Base-by-base conservation (phyloP, 2,329 filamentous ascomycete genomes). In the Sporothrix humicola region DNA sequence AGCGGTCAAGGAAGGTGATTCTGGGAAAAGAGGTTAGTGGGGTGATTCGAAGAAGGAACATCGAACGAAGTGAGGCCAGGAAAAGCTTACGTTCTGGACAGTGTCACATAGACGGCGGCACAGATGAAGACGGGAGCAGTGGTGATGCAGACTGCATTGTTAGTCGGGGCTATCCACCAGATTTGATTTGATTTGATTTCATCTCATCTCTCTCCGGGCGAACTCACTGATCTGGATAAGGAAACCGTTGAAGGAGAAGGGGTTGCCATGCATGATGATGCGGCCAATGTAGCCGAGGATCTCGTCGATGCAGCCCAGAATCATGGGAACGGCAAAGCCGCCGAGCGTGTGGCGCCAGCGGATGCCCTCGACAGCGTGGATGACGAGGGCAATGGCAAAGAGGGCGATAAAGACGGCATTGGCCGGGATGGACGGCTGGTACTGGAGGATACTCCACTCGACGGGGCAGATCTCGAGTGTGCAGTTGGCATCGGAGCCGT, bases 41-140 rank as follows among this genome's bases (percentile, higher is more conserved):
- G 23, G 1, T 26, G 23, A 26, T 26, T 26, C 23, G 23, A 26
- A 26, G 23, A 26, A 46, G 37, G 37, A 15, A 37, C 8, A n/a
- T 12, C 59, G 59, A 46, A 65, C 69, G 26, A 37, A 26, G 15
- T 15, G 54, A 23, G 31, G 8, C 59, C 23, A 10, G 42, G 3
- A 37, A 20, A 20, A 5, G 23, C 76, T 56, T 26, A 77, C 76
- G 74, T 75, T n/a, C 74, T 63, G 1, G 76, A 68, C 4, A 91
- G 84, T 44, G 88, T 90, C 72, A 92, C 86, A 79, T 92, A 93
- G 78, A 92, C 89, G 74, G 88, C 89, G 0, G 90, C 90, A 42
- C 88, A 85, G 77, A 87, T 85, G 79, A 88, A 89, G 72, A 88
- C 87, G 10, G 86, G 86, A 0, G 82, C 85, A 61, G 86, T 85